Percentiles rank a stretch among this genome's conserved stretches.
These are phyloP conservation scores for Mrakia hoshinonis DNA, from an alignment of 768 basidiomycete genomes.

Conservation along the genomic window DNA sequence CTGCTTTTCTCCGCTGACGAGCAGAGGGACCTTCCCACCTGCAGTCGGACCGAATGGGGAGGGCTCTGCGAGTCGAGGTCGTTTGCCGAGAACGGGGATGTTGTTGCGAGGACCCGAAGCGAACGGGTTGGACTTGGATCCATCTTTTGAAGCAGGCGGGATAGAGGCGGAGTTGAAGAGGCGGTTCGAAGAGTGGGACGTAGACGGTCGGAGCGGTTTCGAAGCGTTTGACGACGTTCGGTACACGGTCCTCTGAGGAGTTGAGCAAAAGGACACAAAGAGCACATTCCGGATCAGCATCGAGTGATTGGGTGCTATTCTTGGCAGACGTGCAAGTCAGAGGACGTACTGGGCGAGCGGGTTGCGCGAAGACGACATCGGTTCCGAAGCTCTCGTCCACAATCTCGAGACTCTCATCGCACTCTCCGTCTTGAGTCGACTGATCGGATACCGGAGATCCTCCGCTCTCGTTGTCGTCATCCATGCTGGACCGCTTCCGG, in stretches of 20 bases:
- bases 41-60: background rate
- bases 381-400: background rate
- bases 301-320: too few relatives aligned
- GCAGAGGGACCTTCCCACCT: too few relatives aligned
- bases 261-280: too few relatives aligned
- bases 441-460: background rate
- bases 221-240: too few relatives aligned
- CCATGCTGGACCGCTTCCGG: background rate
- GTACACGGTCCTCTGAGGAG: too few relatives aligned
- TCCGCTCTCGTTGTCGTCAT: background rate
- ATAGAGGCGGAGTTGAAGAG: background rate
- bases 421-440: background rate
- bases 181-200: background rate
- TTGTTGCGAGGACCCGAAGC: background rate
- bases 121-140: background rate
- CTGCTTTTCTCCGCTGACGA: too few relatives aligned
- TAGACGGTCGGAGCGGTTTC: too few relatives aligned
- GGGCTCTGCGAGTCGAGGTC: too few relatives aligned
- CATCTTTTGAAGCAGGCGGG: background rate
- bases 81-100: background rate
- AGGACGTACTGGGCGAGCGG: background rate
- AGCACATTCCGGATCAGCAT: too few relatives aligned
- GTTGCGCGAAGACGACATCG: background rate
- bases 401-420: background rate
- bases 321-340: too few relatives aligned